These are phyloP conservation scores for Rhynchosporium secalis DNA, from an alignment of 2,329 filamentous ascomycete genomes.

Conservation along the genomic window DNA sequence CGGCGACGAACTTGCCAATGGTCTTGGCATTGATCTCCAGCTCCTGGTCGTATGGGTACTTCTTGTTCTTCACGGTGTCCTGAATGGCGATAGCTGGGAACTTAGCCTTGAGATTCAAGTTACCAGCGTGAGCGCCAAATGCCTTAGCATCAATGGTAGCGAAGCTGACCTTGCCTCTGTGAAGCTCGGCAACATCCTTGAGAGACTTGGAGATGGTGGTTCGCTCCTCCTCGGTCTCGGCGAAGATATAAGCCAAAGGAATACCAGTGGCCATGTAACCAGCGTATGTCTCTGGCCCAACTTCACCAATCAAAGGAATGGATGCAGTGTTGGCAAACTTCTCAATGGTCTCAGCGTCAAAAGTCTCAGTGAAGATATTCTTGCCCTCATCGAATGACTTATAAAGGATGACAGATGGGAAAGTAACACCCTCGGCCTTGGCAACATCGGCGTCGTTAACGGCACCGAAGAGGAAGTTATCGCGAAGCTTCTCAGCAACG, in stretches of 20 bases:
- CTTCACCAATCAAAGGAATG: constrained; percentile 90
- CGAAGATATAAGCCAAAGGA: constrained; percentile 96
- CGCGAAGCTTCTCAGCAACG: constrained; percentile 73
- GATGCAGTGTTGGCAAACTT: constrained; percentile 81
- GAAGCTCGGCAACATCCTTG: constrained; percentile 84
- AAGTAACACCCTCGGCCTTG: constrained; percentile 84
- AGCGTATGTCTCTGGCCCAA: constrained; percentile 95
- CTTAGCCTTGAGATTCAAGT: constrained; percentile 96
- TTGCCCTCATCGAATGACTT: constrained; percentile 98
- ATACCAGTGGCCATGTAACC: constrained; percentile 91
- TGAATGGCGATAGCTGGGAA: constrained; percentile 99
- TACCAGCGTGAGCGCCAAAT: constrained; percentile 91
- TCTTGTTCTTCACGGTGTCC: constrained; percentile 91
- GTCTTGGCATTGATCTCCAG: constrained; percentile 68
- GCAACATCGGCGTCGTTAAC: constrained; percentile 81
- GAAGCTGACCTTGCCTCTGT: constrained; percentile 95
- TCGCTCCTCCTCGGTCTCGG: constrained; percentile 88
- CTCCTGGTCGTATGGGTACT: constrained; percentile 90
- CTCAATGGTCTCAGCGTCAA: constrained; percentile 77
- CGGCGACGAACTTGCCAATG: constrained; percentile 80
- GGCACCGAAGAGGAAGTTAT: constrained; percentile 89
- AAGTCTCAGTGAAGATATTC: constrained; percentile 76
- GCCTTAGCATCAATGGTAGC: constrained; percentile 94
- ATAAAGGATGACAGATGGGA: constrained; percentile 89
- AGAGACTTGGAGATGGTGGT: constrained; percentile 72